A percentile compares a stretch with the other conserved stretches of the same genome.
Conservation (phyloP, 2,329 filamentous ascomycete species). For the Epichloe typhina region DNA sequence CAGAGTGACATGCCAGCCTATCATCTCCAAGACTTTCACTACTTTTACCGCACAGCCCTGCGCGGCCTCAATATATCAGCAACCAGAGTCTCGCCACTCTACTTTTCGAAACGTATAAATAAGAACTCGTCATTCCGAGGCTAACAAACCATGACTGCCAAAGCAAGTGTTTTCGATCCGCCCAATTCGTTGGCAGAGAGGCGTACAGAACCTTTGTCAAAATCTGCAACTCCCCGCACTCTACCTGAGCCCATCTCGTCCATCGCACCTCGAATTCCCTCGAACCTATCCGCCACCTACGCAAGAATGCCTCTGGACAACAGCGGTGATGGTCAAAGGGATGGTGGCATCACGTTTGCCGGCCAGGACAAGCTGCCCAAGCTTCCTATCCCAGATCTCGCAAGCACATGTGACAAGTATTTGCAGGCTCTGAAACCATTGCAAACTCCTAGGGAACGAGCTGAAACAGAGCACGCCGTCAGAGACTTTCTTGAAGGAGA, state of each 20-base stretch:
- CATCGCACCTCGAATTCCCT: slow-evolving; percentile 3
- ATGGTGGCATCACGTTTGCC: slow-evolving; percentile 74
- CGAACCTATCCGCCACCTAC: slow-evolving; percentile 19
- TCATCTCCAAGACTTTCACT: too few relatives aligned
- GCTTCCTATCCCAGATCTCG: slow-evolving; percentile 82
- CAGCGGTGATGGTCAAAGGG: slow-evolving; percentile 22
- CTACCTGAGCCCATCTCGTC: slow-evolving; percentile 21
- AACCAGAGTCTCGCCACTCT: slow-evolving; percentile 69
- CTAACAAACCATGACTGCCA: slow-evolving; percentile 23
- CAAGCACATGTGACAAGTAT: slow-evolving; percentile 66
- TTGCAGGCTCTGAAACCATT: slow-evolving; percentile 67
- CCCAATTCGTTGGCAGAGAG: slow-evolving; percentile 63
- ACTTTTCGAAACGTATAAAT: slow-evolving; percentile 42
- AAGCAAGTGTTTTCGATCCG: slow-evolving; percentile 33
- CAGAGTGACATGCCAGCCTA: slow-evolving; percentile 56
- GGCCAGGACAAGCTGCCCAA: slow-evolving; percentile 81
- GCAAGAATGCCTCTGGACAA: slow-evolving; percentile 34
- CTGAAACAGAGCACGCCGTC: slow-evolving; percentile 68
- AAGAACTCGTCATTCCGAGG: background rate
- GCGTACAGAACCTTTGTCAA: slow-evolving; percentile 33
- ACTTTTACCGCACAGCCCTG: too few relatives aligned
- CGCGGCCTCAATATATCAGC: slow-evolving; percentile 42
- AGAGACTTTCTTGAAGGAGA: slow-evolving; percentile 71
- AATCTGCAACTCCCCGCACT: slow-evolving; percentile 26
- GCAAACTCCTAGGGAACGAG: slow-evolving; percentile 68